Base-by-base conservation (phyloP, 345 rosid genomes). In the Jatropha curcas region DNA sequence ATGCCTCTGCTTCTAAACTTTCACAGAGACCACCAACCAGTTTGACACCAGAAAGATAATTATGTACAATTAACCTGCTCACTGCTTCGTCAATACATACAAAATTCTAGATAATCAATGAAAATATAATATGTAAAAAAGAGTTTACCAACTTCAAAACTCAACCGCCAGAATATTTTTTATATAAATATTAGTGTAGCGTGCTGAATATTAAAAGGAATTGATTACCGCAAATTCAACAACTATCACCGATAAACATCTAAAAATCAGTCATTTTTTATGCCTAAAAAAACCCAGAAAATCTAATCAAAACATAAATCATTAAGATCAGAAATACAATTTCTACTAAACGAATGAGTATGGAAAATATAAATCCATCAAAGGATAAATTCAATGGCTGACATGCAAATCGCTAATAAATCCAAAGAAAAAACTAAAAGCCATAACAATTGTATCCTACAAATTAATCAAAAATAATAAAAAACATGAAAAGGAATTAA, bases 71-170 rank as follows among this genome's bases (percentile, higher is more conserved):
- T n/a, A n/a, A n/a, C n/a, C n/a, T n/a, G n/a, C n/a, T n/a, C n/a
- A n/a, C 70, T 31, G 35, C 69, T 64, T 76, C n/a, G 25, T 8
- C 28, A 60, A 62, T 14, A 31, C 14, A 41, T 3, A 34, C 50
- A 64, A 39, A 65, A 60, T 28, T 68, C 67, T n/a, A n/a, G 34
- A 25, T 25, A 64, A 68, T 48, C 74, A 70, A 70, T 19, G n/a
- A n/a, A 11, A 28, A 51, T 65, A 57, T 28, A 14, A 62, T 37
- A 70, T 71, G 41, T 56, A 77, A 68, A 45, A 67, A 33, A 30
- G 71, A 67, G 79, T 51, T 59, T 48, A 67, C 69, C 46, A 58
- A 72, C 65, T 71, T 61, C 48, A 52, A 60, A 70, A 74, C n/a
- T 73, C 64, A 80, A 61, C 68, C 60, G 74, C 65, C 76, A 60